A percentile compares a stretch with the other conserved stretches of the same genome.
phyloP scores from a whole-genome alignment of 1,139 yeast genomes.

The Hyphopichia wangnamkhiaoensis region DNA sequence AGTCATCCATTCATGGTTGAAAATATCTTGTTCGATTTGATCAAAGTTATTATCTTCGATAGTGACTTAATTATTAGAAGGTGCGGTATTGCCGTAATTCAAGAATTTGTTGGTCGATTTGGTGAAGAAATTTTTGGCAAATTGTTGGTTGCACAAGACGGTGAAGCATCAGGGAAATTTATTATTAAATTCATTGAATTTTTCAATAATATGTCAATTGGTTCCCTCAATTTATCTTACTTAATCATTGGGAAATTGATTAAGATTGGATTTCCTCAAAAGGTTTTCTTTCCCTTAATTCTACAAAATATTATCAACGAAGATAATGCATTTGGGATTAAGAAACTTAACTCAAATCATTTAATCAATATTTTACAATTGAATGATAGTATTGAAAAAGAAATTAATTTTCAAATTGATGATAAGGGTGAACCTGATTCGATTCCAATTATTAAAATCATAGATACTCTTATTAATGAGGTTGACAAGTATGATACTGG shows the following conservation, averaged over 20 bases:
- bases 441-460: not conserved
- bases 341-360: constrained; percentile 25
- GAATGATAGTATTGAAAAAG: constrained; percentile 6
- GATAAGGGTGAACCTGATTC: not conserved
- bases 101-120: constrained; percentile 80
- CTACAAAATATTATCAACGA: constrained; percentile 22
- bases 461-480: constrained; percentile 5
- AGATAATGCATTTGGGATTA: constrained; percentile 36
- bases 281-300: constrained; percentile 29
- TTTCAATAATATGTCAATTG: constrained; percentile 27
- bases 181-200: constrained; percentile 59
- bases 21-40: constrained; percentile 41
- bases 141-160: constrained; percentile 12
- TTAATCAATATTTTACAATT: constrained; percentile 6
- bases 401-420: constrained; percentile 1
- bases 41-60: constrained; percentile 65
- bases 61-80: constrained; percentile 71
- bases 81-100: constrained; percentile 84
- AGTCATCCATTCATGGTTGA: constrained; percentile 16
- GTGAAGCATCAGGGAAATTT: constrained; percentile 29
- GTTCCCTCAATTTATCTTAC: constrained; percentile 26
- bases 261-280: constrained; percentile 26
- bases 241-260: constrained; percentile 23
- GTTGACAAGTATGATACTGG: not conserved
- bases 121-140: constrained; percentile 35